Evolutionary conservation across 2,329 filamentous ascomycete species (phyloP).

Genomic region (Venturia effusa): DNA sequence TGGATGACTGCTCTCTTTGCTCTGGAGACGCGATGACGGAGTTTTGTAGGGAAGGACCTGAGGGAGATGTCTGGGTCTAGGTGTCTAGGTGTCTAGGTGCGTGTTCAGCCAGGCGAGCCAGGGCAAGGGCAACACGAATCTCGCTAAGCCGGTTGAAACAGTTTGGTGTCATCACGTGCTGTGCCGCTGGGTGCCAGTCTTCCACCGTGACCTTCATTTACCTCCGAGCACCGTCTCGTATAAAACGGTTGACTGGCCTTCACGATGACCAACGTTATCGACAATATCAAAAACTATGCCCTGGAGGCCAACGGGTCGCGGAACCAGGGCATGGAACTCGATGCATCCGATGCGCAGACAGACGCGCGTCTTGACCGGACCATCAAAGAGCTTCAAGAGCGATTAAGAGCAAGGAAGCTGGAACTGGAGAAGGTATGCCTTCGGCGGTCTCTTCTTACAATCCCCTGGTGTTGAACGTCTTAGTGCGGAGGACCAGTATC

Average conservation of each 20-base stretch:
- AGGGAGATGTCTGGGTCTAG: no score
- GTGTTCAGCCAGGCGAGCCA: neutral
- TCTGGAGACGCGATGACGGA: neutral
- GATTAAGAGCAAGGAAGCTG: slow-evolving; percentile 36
- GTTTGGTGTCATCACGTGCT: neutral
- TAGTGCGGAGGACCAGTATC: no score
- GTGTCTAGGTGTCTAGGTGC: no score
- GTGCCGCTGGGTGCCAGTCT: no score
- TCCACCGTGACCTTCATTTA: neutral
- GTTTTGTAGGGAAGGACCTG: neutral
- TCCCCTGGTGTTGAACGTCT: no score
- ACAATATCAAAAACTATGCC: slow-evolving; percentile 6
- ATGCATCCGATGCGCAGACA: slow-evolving; percentile 21
- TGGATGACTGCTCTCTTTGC: neutral
- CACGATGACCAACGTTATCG: slow-evolving; percentile 4
- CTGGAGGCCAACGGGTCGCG: slow-evolving; percentile 18
- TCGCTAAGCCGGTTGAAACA: neutral
- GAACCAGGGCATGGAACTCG: slow-evolving; percentile 25
- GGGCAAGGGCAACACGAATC: neutral
- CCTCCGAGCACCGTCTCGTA: neutral
- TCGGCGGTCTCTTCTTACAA: neutral
- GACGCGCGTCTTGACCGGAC: slow-evolving; percentile 53
- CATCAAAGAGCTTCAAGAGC: slow-evolving; percentile 52
- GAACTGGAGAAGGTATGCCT: slow-evolving; percentile 33
- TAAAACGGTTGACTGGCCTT: no score